Conservation (phyloP, 225 moss, liverwort and hornwort genomes). For the Physcomitrium patens region DNA sequence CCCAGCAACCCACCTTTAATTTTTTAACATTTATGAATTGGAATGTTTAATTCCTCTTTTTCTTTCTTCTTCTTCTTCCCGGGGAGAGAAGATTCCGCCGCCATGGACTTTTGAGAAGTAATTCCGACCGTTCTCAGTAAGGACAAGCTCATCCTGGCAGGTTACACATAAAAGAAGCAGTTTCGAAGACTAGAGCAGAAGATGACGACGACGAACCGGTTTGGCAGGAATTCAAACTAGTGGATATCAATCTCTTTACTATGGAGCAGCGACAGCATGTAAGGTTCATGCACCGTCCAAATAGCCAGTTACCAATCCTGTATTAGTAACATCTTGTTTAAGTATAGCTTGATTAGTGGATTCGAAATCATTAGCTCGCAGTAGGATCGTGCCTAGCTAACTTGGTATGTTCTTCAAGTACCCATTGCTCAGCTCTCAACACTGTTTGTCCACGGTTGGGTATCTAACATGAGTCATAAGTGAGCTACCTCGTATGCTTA, state of each 20-base stretch:
- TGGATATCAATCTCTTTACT: conserved; percentile 76
- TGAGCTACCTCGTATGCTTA: too few species aligned
- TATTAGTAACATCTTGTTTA: neutral
- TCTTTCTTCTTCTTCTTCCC: neutral
- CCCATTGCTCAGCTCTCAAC: too few species aligned
- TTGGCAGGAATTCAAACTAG: conserved; percentile 87
- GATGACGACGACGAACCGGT: conserved; percentile 70
- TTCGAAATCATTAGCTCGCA: too few species aligned
- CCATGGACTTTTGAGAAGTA: neutral
- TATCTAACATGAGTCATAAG: too few species aligned
- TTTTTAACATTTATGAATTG: neutral
- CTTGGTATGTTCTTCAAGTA: too few species aligned
- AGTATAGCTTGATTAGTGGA: too few species aligned
- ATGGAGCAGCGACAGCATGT: conserved; percentile 90
- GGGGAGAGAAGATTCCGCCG: neutral
- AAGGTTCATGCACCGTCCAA: conserved; percentile 12
- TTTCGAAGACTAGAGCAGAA: conserved; percentile 64
- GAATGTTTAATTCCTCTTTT: conserved; percentile 14
- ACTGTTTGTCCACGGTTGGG: too few species aligned
- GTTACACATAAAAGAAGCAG: conserved; percentile 79
- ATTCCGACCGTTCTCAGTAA: neutral
- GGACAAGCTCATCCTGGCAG: conserved; percentile 43
- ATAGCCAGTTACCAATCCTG: neutral
- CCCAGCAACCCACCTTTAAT: neutral
- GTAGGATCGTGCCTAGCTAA: too few species aligned